A percentile compares a stretch with the other conserved stretches of the same genome.
Evolutionary conservation across 169 alveolate species (phyloP).

Genomic region (Perkinsus olseni): DNA sequence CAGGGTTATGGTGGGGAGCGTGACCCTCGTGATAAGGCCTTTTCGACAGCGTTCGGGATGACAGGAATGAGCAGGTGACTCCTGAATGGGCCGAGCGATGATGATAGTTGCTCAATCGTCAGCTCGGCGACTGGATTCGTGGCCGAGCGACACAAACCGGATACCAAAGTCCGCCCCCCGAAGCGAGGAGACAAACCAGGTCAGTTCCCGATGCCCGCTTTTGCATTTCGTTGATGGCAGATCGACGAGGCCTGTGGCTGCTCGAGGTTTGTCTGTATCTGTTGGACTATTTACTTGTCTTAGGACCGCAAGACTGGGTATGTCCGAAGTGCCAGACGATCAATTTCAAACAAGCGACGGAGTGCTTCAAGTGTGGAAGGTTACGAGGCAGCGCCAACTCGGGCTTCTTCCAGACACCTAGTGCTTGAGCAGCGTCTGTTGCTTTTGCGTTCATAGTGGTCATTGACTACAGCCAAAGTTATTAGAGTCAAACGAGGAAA

Average conservation of each 20-base stretch:
- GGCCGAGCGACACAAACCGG: background rate
- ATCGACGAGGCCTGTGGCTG: too few species aligned
- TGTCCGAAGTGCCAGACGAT: background rate
- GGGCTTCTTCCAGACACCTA: background rate
- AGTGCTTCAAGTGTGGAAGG: background rate
- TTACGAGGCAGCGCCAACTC: background rate
- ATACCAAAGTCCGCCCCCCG: background rate
- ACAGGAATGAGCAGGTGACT: background rate
- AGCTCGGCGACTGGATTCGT: background rate
- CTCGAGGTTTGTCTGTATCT: too few species aligned
- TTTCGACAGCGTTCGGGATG: background rate
- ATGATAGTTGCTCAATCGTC: background rate
- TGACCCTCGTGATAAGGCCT: background rate
- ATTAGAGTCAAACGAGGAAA: too few species aligned
- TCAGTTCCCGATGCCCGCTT: background rate
- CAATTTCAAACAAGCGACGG: background rate
- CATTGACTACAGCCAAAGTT: too few species aligned
- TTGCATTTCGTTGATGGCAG: too few species aligned
- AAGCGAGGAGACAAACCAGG: background rate
- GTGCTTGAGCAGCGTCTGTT: background rate
- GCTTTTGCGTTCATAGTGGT: background rate
- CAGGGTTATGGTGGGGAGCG: background rate
- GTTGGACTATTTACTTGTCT: too few species aligned
- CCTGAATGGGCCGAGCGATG: background rate
- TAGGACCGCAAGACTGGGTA: background rate